Evolutionary conservation across 306 rosid genomes (phyloP).

Genomic region (Fagus crenata): DNA sequence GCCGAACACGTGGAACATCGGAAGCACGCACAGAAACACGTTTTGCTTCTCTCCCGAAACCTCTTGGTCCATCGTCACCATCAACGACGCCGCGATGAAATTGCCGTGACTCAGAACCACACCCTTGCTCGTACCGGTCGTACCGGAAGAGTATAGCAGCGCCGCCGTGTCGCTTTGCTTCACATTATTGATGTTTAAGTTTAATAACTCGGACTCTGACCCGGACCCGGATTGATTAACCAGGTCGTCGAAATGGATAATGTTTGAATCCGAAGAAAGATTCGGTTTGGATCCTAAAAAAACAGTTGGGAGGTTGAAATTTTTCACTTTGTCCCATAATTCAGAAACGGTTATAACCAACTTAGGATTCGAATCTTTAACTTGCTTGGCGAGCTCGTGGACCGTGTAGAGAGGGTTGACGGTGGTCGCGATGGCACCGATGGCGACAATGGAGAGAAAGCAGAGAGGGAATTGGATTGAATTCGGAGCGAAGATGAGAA

Average conservation of each 20-base stretch:
- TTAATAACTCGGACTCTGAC: slow-evolving; percentile 41
- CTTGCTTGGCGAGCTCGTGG: slow-evolving; percentile 63
- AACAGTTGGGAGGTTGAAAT: slow-evolving; percentile 53
- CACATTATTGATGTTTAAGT: slow-evolving; percentile 28
- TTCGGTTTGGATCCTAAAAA: slow-evolving; percentile 35
- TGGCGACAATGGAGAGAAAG: slow-evolving; percentile 55
- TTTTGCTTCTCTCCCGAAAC: slow-evolving; percentile 29
- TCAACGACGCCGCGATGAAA: slow-evolving; percentile 58
- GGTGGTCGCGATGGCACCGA: slow-evolving; percentile 76
- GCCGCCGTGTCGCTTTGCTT: slow-evolving; percentile 71
- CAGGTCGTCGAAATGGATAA: slow-evolving; percentile 45
- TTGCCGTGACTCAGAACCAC: slow-evolving; percentile 69
- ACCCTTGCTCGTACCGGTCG: slow-evolving; percentile 85
- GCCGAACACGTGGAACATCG: slow-evolving; percentile 89
- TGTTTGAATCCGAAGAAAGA: slow-evolving; percentile 6
- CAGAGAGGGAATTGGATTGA: slow-evolving; percentile 52
- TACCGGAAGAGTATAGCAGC: slow-evolving; percentile 83
- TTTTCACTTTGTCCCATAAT: slow-evolving; percentile 57
- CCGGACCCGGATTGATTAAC: slow-evolving; percentile 31
- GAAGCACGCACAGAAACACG: slow-evolving; percentile 67
- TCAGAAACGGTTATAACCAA: slow-evolving; percentile 62
- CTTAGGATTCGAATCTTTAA: slow-evolving; percentile 68
- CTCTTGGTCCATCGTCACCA: slow-evolving; percentile 63
- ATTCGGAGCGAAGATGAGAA: slow-evolving; percentile 74
- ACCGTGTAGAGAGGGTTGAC: slow-evolving; percentile 70